Evolutionary conservation across 1,284 basidiomycete species (phyloP).

Genomic region (Leccinum pallidistipes): DNA sequence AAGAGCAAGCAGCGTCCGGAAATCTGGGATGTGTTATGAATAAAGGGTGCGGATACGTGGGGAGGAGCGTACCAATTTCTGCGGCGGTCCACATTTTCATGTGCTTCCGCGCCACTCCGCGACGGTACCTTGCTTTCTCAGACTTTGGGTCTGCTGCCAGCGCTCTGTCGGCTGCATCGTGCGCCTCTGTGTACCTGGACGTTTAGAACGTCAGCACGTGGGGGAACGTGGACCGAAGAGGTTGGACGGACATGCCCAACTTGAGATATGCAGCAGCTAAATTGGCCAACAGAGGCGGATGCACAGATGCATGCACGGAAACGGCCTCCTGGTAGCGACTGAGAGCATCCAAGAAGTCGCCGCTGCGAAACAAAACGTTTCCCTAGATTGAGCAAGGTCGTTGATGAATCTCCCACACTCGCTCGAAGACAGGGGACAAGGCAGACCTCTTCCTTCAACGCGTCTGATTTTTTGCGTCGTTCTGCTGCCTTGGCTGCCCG

Average conservation of each 20-base stretch:
- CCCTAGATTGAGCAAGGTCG: constrained; percentile 7
- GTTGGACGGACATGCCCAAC: constrained; percentile 16
- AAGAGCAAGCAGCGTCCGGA: constrained; percentile 10
- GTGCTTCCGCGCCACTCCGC: constrained; percentile 13
- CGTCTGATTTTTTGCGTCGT: constrained; percentile 19
- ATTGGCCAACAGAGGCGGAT: constrained; percentile 16
- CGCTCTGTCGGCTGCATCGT: constrained; percentile 11
- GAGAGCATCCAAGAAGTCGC: constrained; percentile 12
- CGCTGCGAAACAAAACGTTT: constrained; percentile 11
- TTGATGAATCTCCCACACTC: background rate
- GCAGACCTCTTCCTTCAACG: constrained; percentile 21
- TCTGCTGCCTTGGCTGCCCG: constrained; percentile 20
- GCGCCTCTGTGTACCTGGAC: constrained; percentile 15
- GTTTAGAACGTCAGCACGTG: background rate
- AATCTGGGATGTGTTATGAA: constrained; percentile 2
- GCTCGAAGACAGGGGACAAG: background rate
- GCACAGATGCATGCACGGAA: background rate
- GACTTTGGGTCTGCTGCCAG: constrained; percentile 11
- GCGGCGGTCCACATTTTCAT: constrained; percentile 9
- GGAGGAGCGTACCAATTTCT: constrained; percentile 1
- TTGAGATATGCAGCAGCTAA: constrained; percentile 20
- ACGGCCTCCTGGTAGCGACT: constrained; percentile 18
- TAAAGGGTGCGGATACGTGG: background rate
- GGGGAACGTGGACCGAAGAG: background rate
- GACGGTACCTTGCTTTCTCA: constrained; percentile 17